A percentile compares a stretch with the other conserved stretches of the same genome.
Conservation (phyloP, 495 filamentous ascomycete genomes). For the Annulohypoxylon moriforme region DNA sequence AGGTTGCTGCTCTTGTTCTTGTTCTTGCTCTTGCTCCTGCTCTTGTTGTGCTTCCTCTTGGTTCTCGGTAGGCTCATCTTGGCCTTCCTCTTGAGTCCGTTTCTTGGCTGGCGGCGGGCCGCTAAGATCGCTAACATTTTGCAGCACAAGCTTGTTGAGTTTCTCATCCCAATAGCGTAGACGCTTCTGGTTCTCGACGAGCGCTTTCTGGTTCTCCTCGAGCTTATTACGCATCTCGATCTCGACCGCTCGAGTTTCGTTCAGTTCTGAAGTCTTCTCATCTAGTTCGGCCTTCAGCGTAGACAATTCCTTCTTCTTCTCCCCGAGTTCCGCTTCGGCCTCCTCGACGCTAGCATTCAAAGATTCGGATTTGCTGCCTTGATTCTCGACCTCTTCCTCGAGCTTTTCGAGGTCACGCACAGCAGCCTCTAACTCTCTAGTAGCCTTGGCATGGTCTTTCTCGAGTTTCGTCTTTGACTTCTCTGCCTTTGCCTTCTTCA, state of each 20-base stretch:
- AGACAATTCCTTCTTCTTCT: constrained; percentile 83
- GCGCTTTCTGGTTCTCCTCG: constrained; percentile 91
- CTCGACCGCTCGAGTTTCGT: constrained; percentile 88
- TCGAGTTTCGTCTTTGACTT: constrained; percentile 90
- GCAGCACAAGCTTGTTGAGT: constrained; percentile 78
- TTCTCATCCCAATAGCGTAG: constrained; percentile 89
- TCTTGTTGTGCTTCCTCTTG: constrained; percentile 45
- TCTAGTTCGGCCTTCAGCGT: constrained; percentile 86
- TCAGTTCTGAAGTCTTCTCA: constrained; percentile 85
- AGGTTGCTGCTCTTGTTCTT: constrained; percentile 31
- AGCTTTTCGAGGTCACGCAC: constrained; percentile 77
- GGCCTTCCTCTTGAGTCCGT: constrained; percentile 19
- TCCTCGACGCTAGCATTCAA: constrained; percentile 82
- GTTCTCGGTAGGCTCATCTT: constrained; percentile 37
- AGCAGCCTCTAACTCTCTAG: constrained; percentile 78
- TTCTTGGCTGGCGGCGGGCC: constrained; percentile 57
- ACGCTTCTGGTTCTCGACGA: constrained; percentile 87
- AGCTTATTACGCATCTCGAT: constrained; percentile 99
- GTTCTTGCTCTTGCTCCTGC: constrained; percentile 43
- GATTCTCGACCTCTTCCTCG: constrained; percentile 78
- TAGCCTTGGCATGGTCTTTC: constrained; percentile 78
- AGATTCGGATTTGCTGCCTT: constrained; percentile 77
- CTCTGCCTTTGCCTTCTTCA: constrained; percentile 87
- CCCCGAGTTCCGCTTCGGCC: constrained; percentile 81
- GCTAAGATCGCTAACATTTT: constrained; percentile 78